These are phyloP conservation scores for Teratosphaeria nubilosa DNA, from an alignment of 2,329 filamentous ascomycete species.

Conservation along the genomic window DNA sequence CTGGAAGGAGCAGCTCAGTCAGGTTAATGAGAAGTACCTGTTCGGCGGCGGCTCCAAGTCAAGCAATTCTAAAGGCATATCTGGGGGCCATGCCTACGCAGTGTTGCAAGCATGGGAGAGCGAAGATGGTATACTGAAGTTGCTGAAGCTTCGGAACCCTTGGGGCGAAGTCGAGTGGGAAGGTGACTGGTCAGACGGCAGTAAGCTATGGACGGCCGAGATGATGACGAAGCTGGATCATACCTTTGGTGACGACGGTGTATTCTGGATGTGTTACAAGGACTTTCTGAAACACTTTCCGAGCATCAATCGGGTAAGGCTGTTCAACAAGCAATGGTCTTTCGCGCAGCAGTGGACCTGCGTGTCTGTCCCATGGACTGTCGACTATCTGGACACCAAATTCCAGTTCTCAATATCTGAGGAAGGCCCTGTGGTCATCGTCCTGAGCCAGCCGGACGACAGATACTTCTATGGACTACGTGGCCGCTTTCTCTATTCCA, in stretches of 20 bases:
- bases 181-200: conserved; percentile 72
- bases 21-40: conserved; percentile 70
- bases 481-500: conserved; percentile 47
- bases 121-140: conserved; percentile 28
- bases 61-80: conserved; percentile 40
- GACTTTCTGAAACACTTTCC: conserved; percentile 40
- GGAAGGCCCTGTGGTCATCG: conserved; percentile 45
- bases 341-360: conserved; percentile 53
- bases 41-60: conserved; percentile 53
- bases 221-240: conserved; percentile 44
- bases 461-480: conserved; percentile 50
- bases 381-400: conserved; percentile 51
- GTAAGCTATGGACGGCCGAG: conserved; percentile 73
- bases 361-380: conserved; percentile 49
- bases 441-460: conserved; percentile 50
- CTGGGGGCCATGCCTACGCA: conserved; percentile 51
- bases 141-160: conserved; percentile 54
- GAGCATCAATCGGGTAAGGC: conserved; percentile 49
- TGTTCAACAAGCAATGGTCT: conserved; percentile 52
- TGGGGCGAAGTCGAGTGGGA: conserved; percentile 77
- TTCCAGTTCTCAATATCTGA: conserved; percentile 46
- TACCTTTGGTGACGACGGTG: conserved; percentile 25
- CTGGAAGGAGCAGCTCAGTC: conserved; percentile 70
- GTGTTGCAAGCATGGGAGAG: conserved; percentile 41
- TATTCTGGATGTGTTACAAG: conserved; percentile 52